Percentiles rank a stretch among this genome's conserved stretches.
These are phyloP conservation scores for Theobroma grandiflorum DNA, from an alignment of 441 rosid species.

Conservation along the genomic window DNA sequence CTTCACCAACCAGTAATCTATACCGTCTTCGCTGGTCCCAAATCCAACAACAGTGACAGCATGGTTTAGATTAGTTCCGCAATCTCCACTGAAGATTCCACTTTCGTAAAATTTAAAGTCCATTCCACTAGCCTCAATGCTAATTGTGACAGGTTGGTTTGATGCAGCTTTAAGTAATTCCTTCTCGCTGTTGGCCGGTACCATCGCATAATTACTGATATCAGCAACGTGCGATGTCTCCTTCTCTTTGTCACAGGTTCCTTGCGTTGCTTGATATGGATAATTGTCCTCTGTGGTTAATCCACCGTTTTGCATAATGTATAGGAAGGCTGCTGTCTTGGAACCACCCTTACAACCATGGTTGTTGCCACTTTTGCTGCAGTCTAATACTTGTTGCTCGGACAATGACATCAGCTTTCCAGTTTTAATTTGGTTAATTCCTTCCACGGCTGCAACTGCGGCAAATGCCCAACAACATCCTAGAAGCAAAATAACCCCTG, in stretches of 20 bases:
- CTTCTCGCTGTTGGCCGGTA: constrained; percentile 43
- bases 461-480: constrained; percentile 38
- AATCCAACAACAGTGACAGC: constrained; percentile 48
- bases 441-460: constrained; percentile 38
- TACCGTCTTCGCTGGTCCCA: constrained; percentile 42
- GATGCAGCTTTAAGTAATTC: constrained; percentile 43
- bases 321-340: constrained; percentile 35
- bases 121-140: constrained; percentile 36
- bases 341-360: constrained; percentile 37
- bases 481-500: no score
- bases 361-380: constrained; percentile 20
- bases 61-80: constrained; percentile 41
- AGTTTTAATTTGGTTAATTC: constrained; percentile 28
- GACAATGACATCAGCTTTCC: constrained; percentile 37
- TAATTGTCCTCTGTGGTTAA: constrained; percentile 37
- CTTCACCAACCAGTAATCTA: constrained; percentile 49
- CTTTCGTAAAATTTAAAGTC: constrained; percentile 34
- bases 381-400: constrained; percentile 41
- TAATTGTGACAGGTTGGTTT: constrained; percentile 48
- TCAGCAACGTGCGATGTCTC: background rate
- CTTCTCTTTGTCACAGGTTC: constrained; percentile 13
- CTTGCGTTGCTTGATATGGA: constrained; percentile 31
- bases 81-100: constrained; percentile 39
- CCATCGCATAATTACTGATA: constrained; percentile 40
- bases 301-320: constrained; percentile 31